Evolutionary conservation across 2,329 filamentous ascomycete genomes (phyloP), one percentile per base, ranked within the genome.

Genomic region (Microdochium bolleyi): DNA sequence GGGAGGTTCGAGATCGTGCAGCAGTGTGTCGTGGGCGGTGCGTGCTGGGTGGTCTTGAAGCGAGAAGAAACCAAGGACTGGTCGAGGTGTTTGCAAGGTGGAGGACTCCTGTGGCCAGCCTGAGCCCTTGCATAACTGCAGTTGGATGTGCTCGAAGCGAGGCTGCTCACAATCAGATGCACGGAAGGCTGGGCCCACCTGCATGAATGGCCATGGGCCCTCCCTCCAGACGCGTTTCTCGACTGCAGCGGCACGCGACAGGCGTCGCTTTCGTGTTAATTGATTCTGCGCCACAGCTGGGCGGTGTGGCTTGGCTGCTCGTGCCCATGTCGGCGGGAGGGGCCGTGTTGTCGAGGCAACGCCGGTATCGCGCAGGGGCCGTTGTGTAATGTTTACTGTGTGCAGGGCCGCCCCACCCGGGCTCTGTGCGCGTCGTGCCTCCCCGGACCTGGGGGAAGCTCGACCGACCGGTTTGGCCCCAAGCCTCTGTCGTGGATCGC

Each of bases 1-100:
- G 3, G 24, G 19, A 19, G n/a, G 10, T 46, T 46, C n/a, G 13
- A 52, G 51, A 38, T 32, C 50, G 56, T 58, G 55, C 49, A 54
- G 27, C 16, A 14, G 37, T 44, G 37, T 44, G 14, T n/a, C 37
- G 14, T 44, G 37, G 37, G 7, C 27, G 5, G 11, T 5, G 27
- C 27, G 27, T 30, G 27, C 27, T 30, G 27, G 5, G 27, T 30
- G 5, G 27, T 30, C n/a, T 30, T 5, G 5, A 30, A 30, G 27
- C 27, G 27, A 30, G 27, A 30, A 30, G 5, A 11, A 11, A 5
- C 11, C 5, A 11, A 30, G 27, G 11, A 11, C 27, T 11, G n/a
- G n/a, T 30, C 27, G 27, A 30, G 27, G 27, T 30, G 27, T 30
- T 30, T 30, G 27, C 27, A 30, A 30, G 27, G 27, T 11, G n/a